Base-by-base conservation (phyloP, 495 filamentous ascomycete species). In the Aspergillus wentii region DNA sequence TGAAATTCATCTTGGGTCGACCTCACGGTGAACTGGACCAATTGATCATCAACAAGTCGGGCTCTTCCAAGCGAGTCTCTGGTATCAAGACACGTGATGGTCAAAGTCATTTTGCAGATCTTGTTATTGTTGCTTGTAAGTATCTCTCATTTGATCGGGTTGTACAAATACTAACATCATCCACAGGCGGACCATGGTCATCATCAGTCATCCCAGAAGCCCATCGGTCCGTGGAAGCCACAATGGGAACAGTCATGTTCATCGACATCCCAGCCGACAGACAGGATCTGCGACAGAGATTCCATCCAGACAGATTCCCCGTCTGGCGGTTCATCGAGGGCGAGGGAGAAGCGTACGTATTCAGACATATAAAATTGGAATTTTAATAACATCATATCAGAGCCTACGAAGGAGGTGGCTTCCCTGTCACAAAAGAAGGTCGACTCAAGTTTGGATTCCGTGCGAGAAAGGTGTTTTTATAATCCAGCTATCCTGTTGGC, bases 401-500 rank as follows among this genome's bases (percentile, higher is more conserved):
- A 0, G 40, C 23, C 17, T 48, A 48, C 16, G 40, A 48, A 23
- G 45, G 45, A n/a, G 45, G 45, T 19, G 45, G 45, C 30, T 48
- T 48, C 17, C 45, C 45, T 10, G 35, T 48, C 9, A 43, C 45
- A 15, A 39, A 38, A 27, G 45, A 48, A 36, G 45, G 45, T 9
- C 31, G 45, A 32, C 26, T 48, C 8, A 48, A 48, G 25, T 48
- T 48, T 27, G 45, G 45, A 22, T 48, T 43, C 35, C 40, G 45
- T 20, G 45, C 40, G 4, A 40, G 45, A 34, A 48, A 48, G 40
- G 45, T 42, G 31, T 1, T 10, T 27, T 16, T 13, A 25, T 25
- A 25, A 5, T 25, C 22, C 5, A 5, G 22, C 1, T 8, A 2
- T 30, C 1, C 5, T 17, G n/a, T 23, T 38, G 27, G 18, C 10